phyloP scores from a whole-genome alignment of 257 asterid genomes.

The Mentha longifolia region DNA sequence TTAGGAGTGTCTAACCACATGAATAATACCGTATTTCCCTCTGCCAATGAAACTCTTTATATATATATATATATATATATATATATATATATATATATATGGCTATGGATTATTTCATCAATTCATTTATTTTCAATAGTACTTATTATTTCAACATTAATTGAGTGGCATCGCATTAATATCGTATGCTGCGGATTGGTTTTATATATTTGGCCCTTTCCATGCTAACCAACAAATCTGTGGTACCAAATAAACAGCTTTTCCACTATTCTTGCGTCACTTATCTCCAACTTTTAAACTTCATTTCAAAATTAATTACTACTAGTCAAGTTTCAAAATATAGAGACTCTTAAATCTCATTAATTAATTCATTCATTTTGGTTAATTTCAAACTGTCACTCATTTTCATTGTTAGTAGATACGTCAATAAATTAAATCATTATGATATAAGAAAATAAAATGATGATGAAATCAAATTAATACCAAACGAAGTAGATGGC shows the following conservation, averaged over 20 bases:
- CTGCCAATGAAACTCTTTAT: too few species aligned
- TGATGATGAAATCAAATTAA: too few species aligned
- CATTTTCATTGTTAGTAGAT: too few species aligned
- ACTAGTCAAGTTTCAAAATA: background rate
- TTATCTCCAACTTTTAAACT: background rate
- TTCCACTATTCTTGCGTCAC: constrained; percentile 12
- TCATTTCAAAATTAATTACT: constrained; percentile 23
- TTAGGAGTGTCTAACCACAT: too few species aligned
- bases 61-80: too few species aligned
- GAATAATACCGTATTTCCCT: too few species aligned
- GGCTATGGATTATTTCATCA: background rate
- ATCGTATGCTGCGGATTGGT: background rate
- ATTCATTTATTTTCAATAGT: background rate
- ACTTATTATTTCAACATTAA: background rate
- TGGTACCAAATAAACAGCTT: constrained; percentile 23
- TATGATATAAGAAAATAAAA: too few species aligned
- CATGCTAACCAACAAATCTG: constrained; percentile 1
- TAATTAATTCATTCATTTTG: too few species aligned
- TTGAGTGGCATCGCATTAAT: constrained; percentile 31
- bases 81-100: too few species aligned
- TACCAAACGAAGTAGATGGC: too few species aligned
- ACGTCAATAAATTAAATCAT: too few species aligned
- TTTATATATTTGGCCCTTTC: constrained; percentile 16
- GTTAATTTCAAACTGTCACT: too few species aligned
- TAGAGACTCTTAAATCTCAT: background rate